Percentiles rank a stretch among this genome's conserved stretches.
These are phyloP conservation scores for Penicillium psychrosexuale DNA, from an alignment of 2,329 filamentous ascomycete species.

Conservation along the genomic window DNA sequence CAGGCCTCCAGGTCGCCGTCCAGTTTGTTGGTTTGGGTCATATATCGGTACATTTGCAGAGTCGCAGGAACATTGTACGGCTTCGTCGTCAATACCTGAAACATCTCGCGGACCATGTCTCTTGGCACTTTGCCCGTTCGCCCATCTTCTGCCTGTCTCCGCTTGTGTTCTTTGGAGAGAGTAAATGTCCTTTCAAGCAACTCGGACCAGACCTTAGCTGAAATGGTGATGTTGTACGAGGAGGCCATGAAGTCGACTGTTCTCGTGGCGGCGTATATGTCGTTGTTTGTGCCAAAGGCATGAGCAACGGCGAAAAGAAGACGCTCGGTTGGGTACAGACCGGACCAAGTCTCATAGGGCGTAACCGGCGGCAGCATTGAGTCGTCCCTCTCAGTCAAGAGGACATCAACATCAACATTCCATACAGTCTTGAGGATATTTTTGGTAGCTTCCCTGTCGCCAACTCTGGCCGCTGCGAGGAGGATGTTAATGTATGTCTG, in stretches of 20 bases:
- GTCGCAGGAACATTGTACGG: slow-evolving; percentile 58
- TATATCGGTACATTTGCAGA: slow-evolving; percentile 52
- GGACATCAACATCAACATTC: slow-evolving; percentile 50
- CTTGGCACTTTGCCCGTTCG: slow-evolving; percentile 36
- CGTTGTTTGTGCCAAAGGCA: slow-evolving; percentile 63
- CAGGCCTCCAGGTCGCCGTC: slow-evolving; percentile 20
- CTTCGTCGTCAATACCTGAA: slow-evolving; percentile 57
- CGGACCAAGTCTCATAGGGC: slow-evolving; percentile 48
- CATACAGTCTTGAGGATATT: slow-evolving; percentile 52
- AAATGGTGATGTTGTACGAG: slow-evolving; percentile 58
- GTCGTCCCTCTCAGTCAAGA: slow-evolving; percentile 36
- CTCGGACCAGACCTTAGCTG: slow-evolving; percentile 60
- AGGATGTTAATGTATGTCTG: slow-evolving; percentile 55
- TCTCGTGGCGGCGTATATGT: slow-evolving; percentile 57
- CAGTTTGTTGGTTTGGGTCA: slow-evolving; percentile 31
- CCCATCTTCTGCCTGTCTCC: slow-evolving; percentile 3
- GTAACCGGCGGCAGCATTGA: slow-evolving; percentile 35
- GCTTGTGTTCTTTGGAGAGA: slow-evolving; percentile 41
- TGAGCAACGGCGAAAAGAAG: slow-evolving; percentile 68
- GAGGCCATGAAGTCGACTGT: slow-evolving; percentile 62
- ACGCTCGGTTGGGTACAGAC: slow-evolving; percentile 55
- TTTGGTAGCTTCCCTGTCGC: slow-evolving; percentile 48
- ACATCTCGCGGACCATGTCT: slow-evolving; percentile 53
- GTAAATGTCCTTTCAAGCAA: slow-evolving; percentile 67
- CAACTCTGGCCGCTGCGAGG: slow-evolving; percentile 52